A percentile compares a stretch with the other conserved stretches of the same genome.
These are phyloP conservation scores for Neofusicoccum kwambonambiense DNA, from an alignment of 2,329 filamentous ascomycete genomes.

Conservation along the genomic window DNA sequence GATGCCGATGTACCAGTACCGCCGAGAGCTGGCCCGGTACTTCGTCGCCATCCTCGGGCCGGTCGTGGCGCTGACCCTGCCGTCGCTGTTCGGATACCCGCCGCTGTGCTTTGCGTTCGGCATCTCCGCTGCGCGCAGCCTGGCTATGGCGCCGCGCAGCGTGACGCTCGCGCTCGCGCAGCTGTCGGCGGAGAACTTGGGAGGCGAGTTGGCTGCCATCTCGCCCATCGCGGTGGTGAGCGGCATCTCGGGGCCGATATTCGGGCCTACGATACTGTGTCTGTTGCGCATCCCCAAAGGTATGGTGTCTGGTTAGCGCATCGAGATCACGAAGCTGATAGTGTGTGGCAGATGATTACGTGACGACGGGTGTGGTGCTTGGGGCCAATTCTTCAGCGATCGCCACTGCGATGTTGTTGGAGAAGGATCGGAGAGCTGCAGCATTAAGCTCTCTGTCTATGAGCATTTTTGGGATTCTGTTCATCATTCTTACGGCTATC, in stretches of 20 bases:
- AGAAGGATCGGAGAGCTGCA: constrained; percentile 58
- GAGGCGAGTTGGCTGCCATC: constrained; percentile 56
- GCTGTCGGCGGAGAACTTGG: constrained; percentile 56
- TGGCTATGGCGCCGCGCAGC: constrained; percentile 58
- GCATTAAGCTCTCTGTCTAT: constrained; percentile 61
- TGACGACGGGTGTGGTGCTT: constrained; percentile 61
- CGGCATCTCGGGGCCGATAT: constrained; percentile 58
- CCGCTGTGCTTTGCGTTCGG: constrained; percentile 53
- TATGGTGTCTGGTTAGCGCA: too few relatives aligned
- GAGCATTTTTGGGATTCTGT: constrained; percentile 61
- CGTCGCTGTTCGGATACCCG: constrained; percentile 59
- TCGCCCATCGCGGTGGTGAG: constrained; percentile 60
- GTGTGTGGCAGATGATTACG: constrained; percentile 54
- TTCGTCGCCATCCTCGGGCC: constrained; percentile 56
- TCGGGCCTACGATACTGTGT: constrained; percentile 52
- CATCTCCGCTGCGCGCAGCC: constrained; percentile 52
- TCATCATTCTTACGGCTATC: constrained; percentile 57
- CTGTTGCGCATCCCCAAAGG: constrained; percentile 56
- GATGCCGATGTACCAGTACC: constrained; percentile 61
- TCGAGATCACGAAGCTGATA: neutral
- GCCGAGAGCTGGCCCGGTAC: constrained; percentile 42
- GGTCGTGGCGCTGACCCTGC: constrained; percentile 52
- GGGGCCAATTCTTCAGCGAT: constrained; percentile 61
- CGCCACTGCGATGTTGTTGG: constrained; percentile 57
- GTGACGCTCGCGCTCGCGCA: constrained; percentile 61